phyloP scores from a whole-genome alignment of 495 filamentous ascomycete genomes.

The Saxophila tyrrhenica region DNA sequence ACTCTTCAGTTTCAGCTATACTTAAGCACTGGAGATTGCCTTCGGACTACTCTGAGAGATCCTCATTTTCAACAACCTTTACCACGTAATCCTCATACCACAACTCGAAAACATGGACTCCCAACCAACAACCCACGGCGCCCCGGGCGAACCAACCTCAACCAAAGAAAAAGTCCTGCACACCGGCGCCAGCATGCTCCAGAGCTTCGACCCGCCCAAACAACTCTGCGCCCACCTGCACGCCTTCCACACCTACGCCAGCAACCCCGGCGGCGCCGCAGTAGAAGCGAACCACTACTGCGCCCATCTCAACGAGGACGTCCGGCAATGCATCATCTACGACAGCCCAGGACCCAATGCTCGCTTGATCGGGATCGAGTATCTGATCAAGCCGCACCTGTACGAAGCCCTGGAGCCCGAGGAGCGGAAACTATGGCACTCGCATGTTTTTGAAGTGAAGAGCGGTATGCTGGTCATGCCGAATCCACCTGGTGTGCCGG shows the following conservation, averaged over 20 bases:
- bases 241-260: constrained; percentile 72
- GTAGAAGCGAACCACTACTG: constrained; percentile 86
- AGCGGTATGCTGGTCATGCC: constrained; percentile 82
- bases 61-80: too few relatives aligned
- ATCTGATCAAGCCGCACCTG: constrained; percentile 70
- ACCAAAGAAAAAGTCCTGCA: constrained; percentile 51
- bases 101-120: constrained; percentile 14
- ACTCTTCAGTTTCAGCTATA: too few relatives aligned
- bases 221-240: constrained; percentile 69
- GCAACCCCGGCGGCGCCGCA: constrained; percentile 46
- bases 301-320: constrained; percentile 61
- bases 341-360: constrained; percentile 54
- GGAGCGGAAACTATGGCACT: constrained; percentile 70
- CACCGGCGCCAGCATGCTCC: constrained; percentile 46
- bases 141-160: constrained; percentile 13
- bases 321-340: constrained; percentile 81
- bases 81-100: background rate
- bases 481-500: constrained; percentile 43
- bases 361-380: constrained; percentile 75
- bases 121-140: constrained; percentile 24
- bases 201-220: constrained; percentile 55
- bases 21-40: too few relatives aligned
- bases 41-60: too few relatives aligned
- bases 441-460: constrained; percentile 79
- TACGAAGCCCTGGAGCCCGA: constrained; percentile 51